These are phyloP conservation scores for Sporothrix schenckii DNA, from an alignment of 2,329 filamentous ascomycete species.

Conservation along the genomic window DNA sequence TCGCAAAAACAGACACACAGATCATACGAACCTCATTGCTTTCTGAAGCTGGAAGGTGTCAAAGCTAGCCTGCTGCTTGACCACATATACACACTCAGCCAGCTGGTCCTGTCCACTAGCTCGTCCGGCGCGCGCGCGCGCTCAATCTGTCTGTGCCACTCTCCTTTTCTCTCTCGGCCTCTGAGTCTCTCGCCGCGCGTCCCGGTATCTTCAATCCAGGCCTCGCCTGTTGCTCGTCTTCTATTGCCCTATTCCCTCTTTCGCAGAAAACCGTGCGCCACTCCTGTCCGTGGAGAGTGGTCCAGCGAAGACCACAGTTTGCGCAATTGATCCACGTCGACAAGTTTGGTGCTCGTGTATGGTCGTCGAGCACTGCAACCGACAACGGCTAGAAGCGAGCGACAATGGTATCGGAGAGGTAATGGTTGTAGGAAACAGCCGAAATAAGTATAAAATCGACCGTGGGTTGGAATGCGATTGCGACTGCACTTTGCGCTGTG, in stretches of 20 bases:
- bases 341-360: not conserved
- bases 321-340: slow-evolving; percentile 14
- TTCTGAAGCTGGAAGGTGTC: not conserved
- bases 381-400: slow-evolving; percentile 23
- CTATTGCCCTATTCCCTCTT: not conserved
- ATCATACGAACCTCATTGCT: slow-evolving; percentile 31
- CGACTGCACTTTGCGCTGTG: not conserved
- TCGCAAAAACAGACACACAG: not conserved
- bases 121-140: not conserved
- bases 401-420: slow-evolving; percentile 14
- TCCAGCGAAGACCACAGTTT: not conserved
- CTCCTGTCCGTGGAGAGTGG: not conserved
- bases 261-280: not conserved
- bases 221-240: not conserved
- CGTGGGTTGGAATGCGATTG: not conserved
- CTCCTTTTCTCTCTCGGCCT: too few species aligned
- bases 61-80: slow-evolving; percentile 1
- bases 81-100: not conserved
- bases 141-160: not conserved
- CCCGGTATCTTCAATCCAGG: not conserved
- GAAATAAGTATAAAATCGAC: not conserved
- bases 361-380: not conserved
- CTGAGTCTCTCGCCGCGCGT: not conserved
- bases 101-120: not conserved
- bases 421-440: slow-evolving; percentile 25